Percentiles rank a stretch among this genome's conserved stretches.
Conservation (phyloP, 2,329 filamentous ascomycete genomes). For the Colletotrichum plurivorum region DNA sequence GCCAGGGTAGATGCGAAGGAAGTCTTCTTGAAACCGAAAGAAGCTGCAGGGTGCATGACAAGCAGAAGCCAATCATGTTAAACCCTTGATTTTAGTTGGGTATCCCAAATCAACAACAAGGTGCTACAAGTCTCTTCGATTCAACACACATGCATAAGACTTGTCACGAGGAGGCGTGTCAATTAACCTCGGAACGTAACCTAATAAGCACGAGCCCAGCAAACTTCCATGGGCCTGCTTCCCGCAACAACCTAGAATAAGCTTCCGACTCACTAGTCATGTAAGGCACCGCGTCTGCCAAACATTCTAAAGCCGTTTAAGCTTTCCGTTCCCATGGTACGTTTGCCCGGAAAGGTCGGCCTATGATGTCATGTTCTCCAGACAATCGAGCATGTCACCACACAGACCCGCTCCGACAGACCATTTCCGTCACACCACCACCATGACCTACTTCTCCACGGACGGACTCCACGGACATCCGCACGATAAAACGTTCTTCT, state of each 20-base stretch:
- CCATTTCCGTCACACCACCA: constrained; percentile 28
- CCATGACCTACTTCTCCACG: constrained; percentile 13
- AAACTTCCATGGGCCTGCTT: too few species aligned
- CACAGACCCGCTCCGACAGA: constrained; percentile 38
- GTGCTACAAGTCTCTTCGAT: too few species aligned
- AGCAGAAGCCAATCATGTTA: too few species aligned
- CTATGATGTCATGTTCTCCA: constrained; percentile 35
- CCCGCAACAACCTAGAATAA: neutral
- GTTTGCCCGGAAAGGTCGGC: constrained; percentile 24
- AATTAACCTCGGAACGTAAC: too few species aligned
- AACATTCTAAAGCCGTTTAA: neutral
- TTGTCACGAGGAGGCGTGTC: too few species aligned
- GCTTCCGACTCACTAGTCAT: neutral
- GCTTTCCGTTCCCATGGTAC: neutral
- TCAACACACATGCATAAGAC: too few species aligned
- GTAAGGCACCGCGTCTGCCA: neutral
- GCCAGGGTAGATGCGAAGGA: too few species aligned
- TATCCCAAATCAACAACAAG: too few species aligned
- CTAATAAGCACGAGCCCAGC: too few species aligned
- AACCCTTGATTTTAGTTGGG: too few species aligned
- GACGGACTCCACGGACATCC: constrained; percentile 24
- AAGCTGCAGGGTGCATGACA: too few species aligned
- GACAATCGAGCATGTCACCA: constrained; percentile 26
- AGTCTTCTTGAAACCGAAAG: too few species aligned
- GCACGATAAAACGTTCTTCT: constrained; percentile 15